Base-by-base conservation (phyloP, 805 yeast species). In the Monosporozyma aquatica region DNA sequence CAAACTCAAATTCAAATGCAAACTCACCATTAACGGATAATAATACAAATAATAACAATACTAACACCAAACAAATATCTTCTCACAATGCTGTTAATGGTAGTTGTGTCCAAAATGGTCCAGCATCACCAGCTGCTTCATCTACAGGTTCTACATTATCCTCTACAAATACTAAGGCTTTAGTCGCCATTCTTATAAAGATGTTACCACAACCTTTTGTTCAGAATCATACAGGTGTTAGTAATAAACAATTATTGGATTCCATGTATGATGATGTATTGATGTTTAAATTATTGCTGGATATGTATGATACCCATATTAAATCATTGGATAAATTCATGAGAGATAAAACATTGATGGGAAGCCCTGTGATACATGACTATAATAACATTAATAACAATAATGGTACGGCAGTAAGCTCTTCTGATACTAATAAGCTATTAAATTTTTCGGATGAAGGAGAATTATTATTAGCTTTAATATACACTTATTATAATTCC, bases 131-230 rank as follows among this genome's bases (percentile, higher is more conserved):
- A 17, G 9, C 6, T 9, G 17, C 41, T 2, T 7, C 25, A n/a
- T 5, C 30, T 8, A 30, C 40, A 22, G 37, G 39, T 33, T 22
- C 41, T 26, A 7, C 39, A 6, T 15, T 39, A 11, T 30, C 42
- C 7, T 18, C 42, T 4, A 28, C 15, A 11, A 38, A 41, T 29
- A 36, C 43, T 8, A 43, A 42, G 18, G 27, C 42, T 11, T 22
- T 39, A 9, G 43, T 53, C 4, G 34, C 46, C 2, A 35, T 42
- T 6, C 25, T 56, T 7, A 51, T 57, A 9, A 48, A 49, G n/a
- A 43, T 43, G 15, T 37, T 57, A 21, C 58, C 61, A 11, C 56
- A 52, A 38, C 55, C 56, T 5, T 54, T 57, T 36, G 44, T 49
- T 11, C 34, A 48, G 25, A 42, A 43, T n/a, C 25, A 49, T n/a